Percentiles rank a stretch among this genome's conserved stretches.
phyloP scores from a whole-genome alignment of 495 filamentous ascomycete species.

The Lindgomyces ingoldianus region DNA sequence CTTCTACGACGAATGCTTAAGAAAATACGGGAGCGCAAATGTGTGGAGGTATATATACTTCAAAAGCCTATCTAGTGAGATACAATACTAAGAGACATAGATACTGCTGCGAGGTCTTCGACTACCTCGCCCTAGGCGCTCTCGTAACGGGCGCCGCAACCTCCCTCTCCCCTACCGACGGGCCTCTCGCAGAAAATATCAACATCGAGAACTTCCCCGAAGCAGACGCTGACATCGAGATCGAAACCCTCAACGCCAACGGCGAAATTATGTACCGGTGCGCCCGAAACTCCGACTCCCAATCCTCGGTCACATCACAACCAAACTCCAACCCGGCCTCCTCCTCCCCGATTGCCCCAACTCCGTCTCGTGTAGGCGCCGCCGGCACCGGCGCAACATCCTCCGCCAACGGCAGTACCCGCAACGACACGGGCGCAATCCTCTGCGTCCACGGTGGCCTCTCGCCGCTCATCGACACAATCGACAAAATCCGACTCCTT shows the following conservation, averaged over 20 bases:
- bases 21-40: conserved; percentile 95
- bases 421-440: conserved; percentile 71
- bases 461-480: conserved; percentile 84
- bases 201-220: conserved; percentile 43
- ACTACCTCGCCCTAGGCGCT: conserved; percentile 93
- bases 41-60: conserved; percentile 71
- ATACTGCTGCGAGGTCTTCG: conserved; percentile 96
- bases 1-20: conserved; percentile 97
- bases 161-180: conserved; percentile 60
- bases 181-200: conserved; percentile 44
- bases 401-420: conserved; percentile 63
- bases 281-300: conserved; percentile 50
- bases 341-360: conserved; percentile 49
- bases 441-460: conserved; percentile 95
- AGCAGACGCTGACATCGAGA: conserved; percentile 75
- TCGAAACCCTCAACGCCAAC: conserved; percentile 83
- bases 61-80: neutral
- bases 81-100: conserved; percentile 12
- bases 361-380: conserved; percentile 58
- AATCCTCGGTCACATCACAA: conserved; percentile 24
- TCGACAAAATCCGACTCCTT: conserved; percentile 93
- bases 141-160: conserved; percentile 88
- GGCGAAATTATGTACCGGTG: conserved; percentile 77
- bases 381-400: conserved; percentile 76
- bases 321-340: conserved; percentile 48